Base-by-base conservation (phyloP, 306 rosid genomes). In the Sicyos baderoa region DNA sequence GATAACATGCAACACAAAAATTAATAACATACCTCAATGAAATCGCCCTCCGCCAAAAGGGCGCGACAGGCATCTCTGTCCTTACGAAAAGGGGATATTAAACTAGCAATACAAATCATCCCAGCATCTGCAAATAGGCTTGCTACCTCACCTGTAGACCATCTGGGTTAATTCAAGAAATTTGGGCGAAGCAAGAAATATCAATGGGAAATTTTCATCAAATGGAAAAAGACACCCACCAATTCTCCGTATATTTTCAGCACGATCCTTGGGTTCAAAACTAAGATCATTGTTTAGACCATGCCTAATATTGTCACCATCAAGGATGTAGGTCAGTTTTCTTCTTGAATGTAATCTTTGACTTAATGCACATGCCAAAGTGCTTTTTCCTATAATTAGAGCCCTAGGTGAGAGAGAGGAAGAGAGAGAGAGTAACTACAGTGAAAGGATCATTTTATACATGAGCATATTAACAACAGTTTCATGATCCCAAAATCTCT, bases 121-220 rank as follows among this genome's bases (percentile, higher is more conserved):
- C 99, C 97, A 65, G 99, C 91, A 90, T 93, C 99, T 49, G 99
- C 96, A 80, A 93, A 86, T 49, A 93, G 91, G 85, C 87, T 93
- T 74, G 99, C 97, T 40, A 93, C 99, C 85, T 93, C 97, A 35
- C 96, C 99, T 93, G 62, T 56, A 50, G 79, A 71, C 55, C 25
- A 29, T 16, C 72, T 59, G 15, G 75, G n/a, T 57, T 76, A 56
- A 60, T 40, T 21, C 70, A 54, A 19, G 7, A 27, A 47, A 13
- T 14, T 57, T 68, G 55, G 50, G 63, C 55, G 42, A 47, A 42
- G 74, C 6, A 47, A n/a, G 2, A 15, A 37, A 48, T 40, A 64
- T 55, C 27, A 72, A 23, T 14, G 14, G 45, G 14, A 32, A 23
- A 6, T 18, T 17, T 59, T 64, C 21, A n/a, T 3, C 44, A 45